These are phyloP conservation scores for Mortierella sp. DNA, from an alignment of 371 early-diverging fungal species.

Conservation along the genomic window DNA sequence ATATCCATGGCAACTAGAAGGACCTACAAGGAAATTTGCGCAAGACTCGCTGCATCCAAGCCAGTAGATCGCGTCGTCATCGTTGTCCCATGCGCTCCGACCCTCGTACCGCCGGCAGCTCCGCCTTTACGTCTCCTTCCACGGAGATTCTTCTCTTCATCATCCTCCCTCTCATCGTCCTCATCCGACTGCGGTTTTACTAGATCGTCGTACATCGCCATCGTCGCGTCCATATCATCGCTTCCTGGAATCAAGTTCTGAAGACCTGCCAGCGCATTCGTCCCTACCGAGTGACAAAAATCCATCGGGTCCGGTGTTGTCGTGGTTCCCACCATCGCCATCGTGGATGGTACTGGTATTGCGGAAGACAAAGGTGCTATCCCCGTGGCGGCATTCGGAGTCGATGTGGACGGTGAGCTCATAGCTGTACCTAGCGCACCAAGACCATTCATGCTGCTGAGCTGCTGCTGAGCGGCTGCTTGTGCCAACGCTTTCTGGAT, in stretches of 20 bases:
- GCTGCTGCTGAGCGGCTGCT: constrained; percentile 38
- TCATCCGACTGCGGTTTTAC: constrained; percentile 43
- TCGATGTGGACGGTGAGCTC: constrained; percentile 7
- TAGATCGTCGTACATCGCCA: constrained; percentile 33
- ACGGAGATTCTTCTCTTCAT: constrained; percentile 16
- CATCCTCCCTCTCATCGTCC: constrained; percentile 29
- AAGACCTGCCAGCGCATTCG: constrained; percentile 10
- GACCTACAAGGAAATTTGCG: constrained; percentile 37
- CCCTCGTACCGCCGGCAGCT: neutral
- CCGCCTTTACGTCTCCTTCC: constrained; percentile 9
- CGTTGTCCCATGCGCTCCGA: constrained; percentile 22
- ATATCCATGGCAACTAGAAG: too few species aligned
- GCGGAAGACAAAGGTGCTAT: neutral
- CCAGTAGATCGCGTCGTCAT: constrained; percentile 44
- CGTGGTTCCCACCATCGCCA: neutral
- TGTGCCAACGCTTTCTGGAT: constrained; percentile 36
- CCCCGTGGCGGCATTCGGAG: neutral
- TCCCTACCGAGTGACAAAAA: neutral
- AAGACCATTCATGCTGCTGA: constrained; percentile 35
- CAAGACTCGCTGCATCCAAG: constrained; percentile 34
- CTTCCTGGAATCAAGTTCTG: constrained; percentile 17
- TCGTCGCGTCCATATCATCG: constrained; percentile 29
- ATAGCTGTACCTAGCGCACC: constrained; percentile 26
- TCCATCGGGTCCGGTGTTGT: neutral
- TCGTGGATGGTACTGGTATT: neutral